phyloP scores from a whole-genome alignment of 2,329 filamentous ascomycete species.

The Metarhizium guizhouense region DNA sequence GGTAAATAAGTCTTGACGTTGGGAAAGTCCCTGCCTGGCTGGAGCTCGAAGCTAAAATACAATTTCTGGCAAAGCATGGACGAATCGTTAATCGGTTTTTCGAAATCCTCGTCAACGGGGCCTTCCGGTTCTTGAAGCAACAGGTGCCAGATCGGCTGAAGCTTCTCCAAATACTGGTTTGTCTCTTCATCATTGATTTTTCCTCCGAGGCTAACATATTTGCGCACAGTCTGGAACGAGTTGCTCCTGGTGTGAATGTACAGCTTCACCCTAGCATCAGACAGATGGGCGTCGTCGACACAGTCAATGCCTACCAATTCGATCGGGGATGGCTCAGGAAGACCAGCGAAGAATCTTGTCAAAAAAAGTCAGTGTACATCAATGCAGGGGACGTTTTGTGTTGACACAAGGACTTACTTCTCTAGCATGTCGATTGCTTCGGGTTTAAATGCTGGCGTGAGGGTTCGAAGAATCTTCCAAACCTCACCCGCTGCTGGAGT shows the following conservation, averaged over 20 bases:
- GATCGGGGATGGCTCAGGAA: not conserved
- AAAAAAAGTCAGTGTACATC: not conserved
- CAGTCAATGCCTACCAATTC: constrained; percentile 9
- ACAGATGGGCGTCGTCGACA: constrained; percentile 5
- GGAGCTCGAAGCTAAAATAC: constrained; percentile 10
- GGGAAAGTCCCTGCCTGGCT: constrained; percentile 6
- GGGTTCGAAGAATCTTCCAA: constrained; percentile 2
- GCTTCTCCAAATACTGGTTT: not conserved
- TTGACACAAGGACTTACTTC: constrained; percentile 2
- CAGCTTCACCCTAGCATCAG: constrained; percentile 8
- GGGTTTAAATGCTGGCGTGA: constrained; percentile 5
- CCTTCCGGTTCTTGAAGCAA: constrained; percentile 9
- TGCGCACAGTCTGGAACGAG: constrained; percentile 8
- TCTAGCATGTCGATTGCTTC: constrained; percentile 5
- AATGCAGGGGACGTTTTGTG: not conserved
- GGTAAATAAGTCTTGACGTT: constrained; percentile 9
- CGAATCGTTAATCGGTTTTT: constrained; percentile 5
- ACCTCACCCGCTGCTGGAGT: not conserved
- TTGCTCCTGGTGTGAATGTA: constrained; percentile 8
- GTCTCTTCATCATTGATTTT: constrained; percentile 6
- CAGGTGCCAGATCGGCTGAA: constrained; percentile 9
- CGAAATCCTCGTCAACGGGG: constrained; percentile 4
- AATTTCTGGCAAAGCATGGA: constrained; percentile 5
- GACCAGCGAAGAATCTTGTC: constrained; percentile 3
- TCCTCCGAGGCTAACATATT: constrained; percentile 8